Percentiles rank a stretch among this genome's conserved stretches.
phyloP scores from a whole-genome alignment of 768 basidiomycete species.

The Collybiopsis confluens region DNA sequence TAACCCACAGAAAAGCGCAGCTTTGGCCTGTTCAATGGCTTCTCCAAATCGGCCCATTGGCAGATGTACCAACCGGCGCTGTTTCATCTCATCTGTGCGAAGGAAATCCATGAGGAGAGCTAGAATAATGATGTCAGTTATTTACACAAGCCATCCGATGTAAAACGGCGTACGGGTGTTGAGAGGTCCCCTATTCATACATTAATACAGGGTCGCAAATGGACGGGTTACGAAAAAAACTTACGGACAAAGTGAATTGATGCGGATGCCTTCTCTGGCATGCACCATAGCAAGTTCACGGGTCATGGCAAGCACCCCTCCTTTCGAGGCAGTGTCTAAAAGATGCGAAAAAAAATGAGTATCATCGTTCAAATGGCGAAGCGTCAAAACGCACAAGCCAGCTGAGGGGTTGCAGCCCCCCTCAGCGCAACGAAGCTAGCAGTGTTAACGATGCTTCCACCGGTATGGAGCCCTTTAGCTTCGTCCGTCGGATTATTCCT shows the following conservation, averaged over 20 bases:
- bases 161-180: conserved; percentile 71
- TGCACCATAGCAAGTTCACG: conserved; percentile 98
- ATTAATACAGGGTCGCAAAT: conserved; percentile 6
- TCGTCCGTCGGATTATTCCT: conserved; percentile 83
- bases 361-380: conserved; percentile 9
- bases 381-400: conserved; percentile 74
- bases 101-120: conserved; percentile 98
- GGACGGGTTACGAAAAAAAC: conserved; percentile 22
- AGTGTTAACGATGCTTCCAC: conserved; percentile 96
- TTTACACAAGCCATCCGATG: conserved; percentile 4
- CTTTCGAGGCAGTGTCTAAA: conserved; percentile 97
- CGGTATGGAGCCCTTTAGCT: conserved; percentile 71
- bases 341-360: neutral
- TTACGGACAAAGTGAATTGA: conserved; percentile 96
- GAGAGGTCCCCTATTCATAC: conserved; percentile 71
- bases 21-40: conserved; percentile 91
- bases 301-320: conserved; percentile 98
- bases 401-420: conserved; percentile 96
- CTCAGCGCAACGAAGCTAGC: conserved; percentile 94
- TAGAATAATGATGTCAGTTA: too few relatives aligned
- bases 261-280: conserved; percentile 91
- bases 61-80: conserved; percentile 84
- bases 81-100: conserved; percentile 91
- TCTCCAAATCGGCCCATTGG: conserved; percentile 98
- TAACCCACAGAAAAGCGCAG: conserved; percentile 59